Evolutionary conservation across 495 filamentous ascomycete species (phyloP), one percentile per base, ranked within the genome.

Genomic region (Neurospora terricola): DNA sequence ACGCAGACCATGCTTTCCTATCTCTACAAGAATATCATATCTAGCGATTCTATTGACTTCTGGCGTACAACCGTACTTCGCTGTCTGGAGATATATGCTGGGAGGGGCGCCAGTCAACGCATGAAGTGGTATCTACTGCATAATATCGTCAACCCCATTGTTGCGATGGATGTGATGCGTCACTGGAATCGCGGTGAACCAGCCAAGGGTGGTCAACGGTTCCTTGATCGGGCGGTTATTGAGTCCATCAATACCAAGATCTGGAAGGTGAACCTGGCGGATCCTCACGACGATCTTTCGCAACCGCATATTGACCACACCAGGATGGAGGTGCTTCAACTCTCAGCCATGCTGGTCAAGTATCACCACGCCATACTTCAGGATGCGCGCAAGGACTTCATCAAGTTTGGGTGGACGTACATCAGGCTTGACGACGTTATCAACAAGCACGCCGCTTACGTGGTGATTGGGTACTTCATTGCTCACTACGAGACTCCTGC

Each of bases 351-450:
- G 83, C 85, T 99, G 38, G 90, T 99, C 80, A 98, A 98, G 76
- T 96, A 98, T 74, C 94, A 98, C 74, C 87, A 92, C 73, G 86
- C 87, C 36, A 90, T 94, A 30, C 86, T 98, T 10, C 89, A 93
- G 70, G 95, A 98, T 77, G 92, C 93, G 6, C 92, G 96, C 27
- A 99, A 98, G 81, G 96, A 99, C 74, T 93, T 99, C 73, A 98
- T 99, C 77, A 98, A 97, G 81, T 98, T 98, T 80, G 94, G 93
- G 5, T 99, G 96, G 96, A 98, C 94, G 37, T 98, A 96, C 78
- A 98, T 98, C 72, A 90, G 93, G 21, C 89, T 99, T 30, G 96
- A 99, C 79, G 96, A 99, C 80, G 92, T 97, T 74, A 97, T 99
- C 85, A 98, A 98, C 84, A 99, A 99, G 79, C 94, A 98, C 80